Evolutionary conservation across 768 basidiomycete species (phyloP), one percentile per base, ranked within the genome.

Genomic region (Solioccasus polychromus): DNA sequence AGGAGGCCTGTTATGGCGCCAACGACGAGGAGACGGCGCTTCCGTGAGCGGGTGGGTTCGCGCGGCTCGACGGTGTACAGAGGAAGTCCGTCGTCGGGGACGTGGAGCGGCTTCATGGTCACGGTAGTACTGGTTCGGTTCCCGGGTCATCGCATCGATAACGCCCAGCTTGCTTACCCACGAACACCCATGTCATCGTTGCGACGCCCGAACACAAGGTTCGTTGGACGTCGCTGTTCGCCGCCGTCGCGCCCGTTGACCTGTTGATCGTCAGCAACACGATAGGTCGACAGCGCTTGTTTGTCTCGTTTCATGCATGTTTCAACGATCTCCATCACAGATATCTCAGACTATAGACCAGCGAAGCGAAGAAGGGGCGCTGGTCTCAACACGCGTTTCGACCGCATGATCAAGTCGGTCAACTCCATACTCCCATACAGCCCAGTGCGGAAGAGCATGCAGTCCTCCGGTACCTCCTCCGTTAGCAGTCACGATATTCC

Each of bases 351-450:
- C 5, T 26, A 28, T 28, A 47, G 35, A 20, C 52, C 57, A 24
- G 42, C 57, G n/a, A 86, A 81, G 52, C 75, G 79, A 17, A 72
- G 71, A 20, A 77, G 68, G 53, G 67, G 64, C n/a, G 61, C 54
- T 29, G 74, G 74, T 8, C 63, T 82, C 39, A 88, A 87, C 52
- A 60, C 72, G 26, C 76, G 76, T 30, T 85, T 79, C 53, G 85
- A 88, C 60, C 71, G 71, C 35, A 88, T 88, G 85, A 65, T 87
- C 24, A 71, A 78, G 40, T 71, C 76, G 3, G 78, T 85, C 68
- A 72, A 77, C 43, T 51, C 66, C n/a, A 59, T 68, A 31, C 59
- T 66, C 50, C 54, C 64, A 43, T 35, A 47, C 40, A 34, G 48
- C 35, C 23, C 17, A 32, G 54, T 51, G 41, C 68, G 68, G 26